A percentile compares a stretch with the other conserved stretches of the same genome.
Evolutionary conservation across 176 grass and related monocot species (phyloP).

Genomic region (Dactylis glomerata): DNA sequence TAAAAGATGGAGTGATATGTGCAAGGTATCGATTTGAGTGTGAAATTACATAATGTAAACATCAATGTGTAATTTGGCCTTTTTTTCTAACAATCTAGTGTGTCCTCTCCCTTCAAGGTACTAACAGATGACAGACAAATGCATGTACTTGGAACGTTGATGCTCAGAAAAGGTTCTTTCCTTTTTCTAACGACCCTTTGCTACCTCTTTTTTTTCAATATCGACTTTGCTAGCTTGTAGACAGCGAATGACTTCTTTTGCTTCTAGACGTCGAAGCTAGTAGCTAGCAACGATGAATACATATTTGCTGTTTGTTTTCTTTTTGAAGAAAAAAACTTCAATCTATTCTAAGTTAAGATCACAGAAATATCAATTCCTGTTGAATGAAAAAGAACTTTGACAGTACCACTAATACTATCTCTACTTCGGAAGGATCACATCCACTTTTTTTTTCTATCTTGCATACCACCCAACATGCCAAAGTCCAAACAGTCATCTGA

Average conservation of each 20-base stretch:
- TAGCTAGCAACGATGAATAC: neutral
- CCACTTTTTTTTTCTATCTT: no score
- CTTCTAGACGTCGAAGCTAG: neutral
- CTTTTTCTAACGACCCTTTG: neutral
- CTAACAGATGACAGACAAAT: neutral
- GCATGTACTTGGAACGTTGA: neutral
- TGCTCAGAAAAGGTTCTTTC: neutral
- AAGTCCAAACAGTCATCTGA: no score
- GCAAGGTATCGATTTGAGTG: neutral
- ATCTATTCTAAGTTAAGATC: neutral
- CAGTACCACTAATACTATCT: neutral
- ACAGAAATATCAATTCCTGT: neutral
- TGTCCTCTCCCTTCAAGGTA: neutral
- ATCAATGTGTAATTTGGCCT: neutral
- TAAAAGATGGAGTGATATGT: neutral
- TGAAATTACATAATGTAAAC: neutral
- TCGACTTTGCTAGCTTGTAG: constrained; percentile 1
- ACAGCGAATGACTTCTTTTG: neutral
- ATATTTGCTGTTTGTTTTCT: neutral
- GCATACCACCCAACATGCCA: no score
- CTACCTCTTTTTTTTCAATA: neutral
- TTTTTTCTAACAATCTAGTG: neutral
- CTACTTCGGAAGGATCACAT: neutral
- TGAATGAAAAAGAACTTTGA: neutral
- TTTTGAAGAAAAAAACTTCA: neutral